phyloP scores from a whole-genome alignment of 768 basidiomycete species.

The Suillus cothurnatus region DNA sequence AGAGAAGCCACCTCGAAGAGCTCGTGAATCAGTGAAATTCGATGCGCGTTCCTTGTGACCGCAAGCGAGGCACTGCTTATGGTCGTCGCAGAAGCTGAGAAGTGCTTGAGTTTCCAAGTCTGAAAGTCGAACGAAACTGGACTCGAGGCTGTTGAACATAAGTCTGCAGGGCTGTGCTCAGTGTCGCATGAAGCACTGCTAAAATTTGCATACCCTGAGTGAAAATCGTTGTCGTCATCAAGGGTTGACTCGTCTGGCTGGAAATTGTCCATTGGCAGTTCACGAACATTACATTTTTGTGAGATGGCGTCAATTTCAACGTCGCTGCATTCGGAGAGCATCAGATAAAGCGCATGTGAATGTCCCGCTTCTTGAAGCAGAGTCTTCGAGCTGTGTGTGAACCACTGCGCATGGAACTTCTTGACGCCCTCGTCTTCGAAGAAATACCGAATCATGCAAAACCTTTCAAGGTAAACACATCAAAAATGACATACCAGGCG shows the following conservation, averaged over 20 bases:
- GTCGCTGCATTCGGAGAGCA: constrained; percentile 57
- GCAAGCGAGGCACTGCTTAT: constrained; percentile 55
- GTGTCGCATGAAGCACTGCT: neutral
- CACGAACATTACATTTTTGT: constrained; percentile 54
- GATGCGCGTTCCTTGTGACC: constrained; percentile 35
- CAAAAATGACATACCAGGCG: neutral
- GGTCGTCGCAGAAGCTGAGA: constrained; percentile 31
- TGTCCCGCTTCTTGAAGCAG: constrained; percentile 69
- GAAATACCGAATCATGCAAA: constrained; percentile 67
- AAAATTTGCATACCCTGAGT: constrained; percentile 48
- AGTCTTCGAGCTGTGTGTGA: constrained; percentile 62
- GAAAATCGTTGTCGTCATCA: constrained; percentile 50
- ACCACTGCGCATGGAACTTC: constrained; percentile 75
- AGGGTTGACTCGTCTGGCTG: constrained; percentile 50
- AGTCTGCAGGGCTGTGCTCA: constrained; percentile 37
- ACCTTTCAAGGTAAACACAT: constrained; percentile 46
- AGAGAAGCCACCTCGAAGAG: constrained; percentile 38
- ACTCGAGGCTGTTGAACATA: constrained; percentile 50
- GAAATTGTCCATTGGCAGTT: constrained; percentile 41
- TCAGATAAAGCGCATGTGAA: constrained; percentile 56
- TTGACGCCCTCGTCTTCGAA: constrained; percentile 48
- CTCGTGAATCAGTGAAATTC: constrained; percentile 24
- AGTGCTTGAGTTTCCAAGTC: constrained; percentile 30
- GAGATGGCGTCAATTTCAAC: constrained; percentile 57
- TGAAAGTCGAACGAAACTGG: constrained; percentile 50